Evolutionary conservation across 371 early-diverging fungal species (phyloP), one percentile per base, ranked within the genome.

Genomic region (Cokeromyces recurvatus): DNA sequence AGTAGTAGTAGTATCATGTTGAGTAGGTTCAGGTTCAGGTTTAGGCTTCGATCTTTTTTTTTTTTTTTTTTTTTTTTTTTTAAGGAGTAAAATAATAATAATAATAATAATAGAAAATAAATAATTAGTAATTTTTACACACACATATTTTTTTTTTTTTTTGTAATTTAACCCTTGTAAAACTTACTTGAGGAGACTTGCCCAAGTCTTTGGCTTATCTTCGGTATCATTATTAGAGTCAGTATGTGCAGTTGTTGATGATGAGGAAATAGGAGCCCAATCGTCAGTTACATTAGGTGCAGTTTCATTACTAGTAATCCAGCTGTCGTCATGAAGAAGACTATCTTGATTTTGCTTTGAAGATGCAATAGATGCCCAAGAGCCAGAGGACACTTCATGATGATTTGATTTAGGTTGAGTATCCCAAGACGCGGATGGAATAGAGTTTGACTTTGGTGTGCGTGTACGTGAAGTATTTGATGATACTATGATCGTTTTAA

Each of bases 151-250:
- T n/a, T n/a, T n/a, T n/a, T n/a, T n/a, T n/a, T n/a, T n/a, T n/a
- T n/a, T n/a, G n/a, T n/a, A 47, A 36, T 22, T 5, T 16, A 20
- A 46, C 25, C 36, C 48, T 44, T 38, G 50, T 20, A 35, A 46
- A 19, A 41, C 82, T 48, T 66, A 87, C 87, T 84, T 86, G 44
- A 87, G 77, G 43, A 86, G 71, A 55, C 86, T 86, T 48, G 90
- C 90, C 90, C 90, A 90, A 27, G 88, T 85, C 55, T 76, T 78
- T 53, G 80, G 52, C 51, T 66, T 51, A 46, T 61, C 55, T 19
- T 55, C 47, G 19, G 53, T 7, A 20, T 48, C 41, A 22, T 47
- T 46, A 43, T 56, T 17, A 10, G 32, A 32, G 43, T 27, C 27
- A 38, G 31, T 48, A 12, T 38, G 3, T 32, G 25, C 20, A 27